Evolutionary conservation across 768 basidiomycete species (phyloP), one percentile per base, ranked within the genome.

Genomic region (Pisolithus sp.): DNA sequence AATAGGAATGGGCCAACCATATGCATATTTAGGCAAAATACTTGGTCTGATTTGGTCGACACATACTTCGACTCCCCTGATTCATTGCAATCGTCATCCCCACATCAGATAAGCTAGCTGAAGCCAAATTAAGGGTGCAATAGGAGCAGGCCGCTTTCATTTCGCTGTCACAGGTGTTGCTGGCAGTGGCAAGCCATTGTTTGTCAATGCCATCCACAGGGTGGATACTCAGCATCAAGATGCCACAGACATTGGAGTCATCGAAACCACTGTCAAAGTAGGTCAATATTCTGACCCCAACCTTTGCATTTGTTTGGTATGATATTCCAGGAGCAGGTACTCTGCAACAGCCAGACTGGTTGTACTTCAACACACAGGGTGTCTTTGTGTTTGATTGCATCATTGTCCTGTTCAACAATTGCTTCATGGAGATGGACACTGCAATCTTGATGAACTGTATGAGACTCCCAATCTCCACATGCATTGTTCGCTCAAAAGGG

Each of bases 301-400:
- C 34, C 55, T 5, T 45, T 46, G 17, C 48, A 2, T 51, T 60
- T 34, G 54, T 63, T 23, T 66, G 62, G 65, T 64, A 61, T 42
- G 65, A 68, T 38, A 50, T 66, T 26, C 63, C 66, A 4, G 66
- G 65, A 28, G 65, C 62, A n/a, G 62, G 61, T 4, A 66, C 65
- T 3, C 48, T 61, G 10, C 51, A 45, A 26, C 54, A 59, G 20
- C 56, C 58, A 8, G 61, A 59, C 31, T 65, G 60, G 60, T 50
- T 59, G 23, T 68, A 68, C 51, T 66, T 68, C 56, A 63, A 63
- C 21, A 45, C 59, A 4, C 60, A 64, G 31, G 63, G 62, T 8
- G 58, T 68, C 10, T 58, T 53, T 23, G 51, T 58, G 21, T 59
- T 58, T 41, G 59, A 59, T 39, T 52, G 51, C 38, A 38, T 57